Percentiles rank a stretch among this genome's conserved stretches.
These are phyloP conservation scores for Fusarium abutilonis DNA, from an alignment of 2,329 filamentous ascomycete genomes.

Conservation along the genomic window DNA sequence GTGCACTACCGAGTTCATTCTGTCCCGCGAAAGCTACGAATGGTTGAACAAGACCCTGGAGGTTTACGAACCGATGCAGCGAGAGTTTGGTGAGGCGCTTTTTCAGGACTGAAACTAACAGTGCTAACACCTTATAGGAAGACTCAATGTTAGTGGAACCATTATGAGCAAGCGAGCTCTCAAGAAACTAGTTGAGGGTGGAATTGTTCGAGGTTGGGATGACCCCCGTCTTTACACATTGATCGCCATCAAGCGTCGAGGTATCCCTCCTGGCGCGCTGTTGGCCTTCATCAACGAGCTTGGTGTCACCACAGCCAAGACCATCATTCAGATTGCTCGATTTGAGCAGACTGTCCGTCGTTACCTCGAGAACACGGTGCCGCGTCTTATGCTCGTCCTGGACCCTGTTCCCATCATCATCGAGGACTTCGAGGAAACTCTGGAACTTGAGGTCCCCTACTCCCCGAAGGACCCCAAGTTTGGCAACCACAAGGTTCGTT, in stretches of 20 bases:
- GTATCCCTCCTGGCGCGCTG: constrained; percentile 87
- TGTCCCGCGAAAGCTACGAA: constrained; percentile 87
- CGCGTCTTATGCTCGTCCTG: constrained; percentile 87
- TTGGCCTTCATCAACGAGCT: constrained; percentile 91
- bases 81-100: constrained; percentile 69
- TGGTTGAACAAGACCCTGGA: constrained; percentile 84
- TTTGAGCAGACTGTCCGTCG: constrained; percentile 87
- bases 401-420: constrained; percentile 87
- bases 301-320: constrained; percentile 84
- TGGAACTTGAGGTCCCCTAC: constrained; percentile 78
- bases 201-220: constrained; percentile 87
- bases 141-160: constrained; percentile 78
- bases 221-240: constrained; percentile 91
- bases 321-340: constrained; percentile 81
- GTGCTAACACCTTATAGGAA: constrained; percentile 36
- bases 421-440: constrained; percentile 71
- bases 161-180: constrained; percentile 89
- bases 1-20: constrained; percentile 92
- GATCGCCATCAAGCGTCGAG: constrained; percentile 82
- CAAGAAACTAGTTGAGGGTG: constrained; percentile 78
- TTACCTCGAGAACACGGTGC: constrained; percentile 88
- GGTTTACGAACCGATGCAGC: constrained; percentile 92
- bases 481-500: constrained; percentile 67
- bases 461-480: constrained; percentile 80
- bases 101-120: too few species aligned